phyloP scores from a whole-genome alignment of 2,329 filamentous ascomycete species.

The Diaporthe citrichinensis region DNA sequence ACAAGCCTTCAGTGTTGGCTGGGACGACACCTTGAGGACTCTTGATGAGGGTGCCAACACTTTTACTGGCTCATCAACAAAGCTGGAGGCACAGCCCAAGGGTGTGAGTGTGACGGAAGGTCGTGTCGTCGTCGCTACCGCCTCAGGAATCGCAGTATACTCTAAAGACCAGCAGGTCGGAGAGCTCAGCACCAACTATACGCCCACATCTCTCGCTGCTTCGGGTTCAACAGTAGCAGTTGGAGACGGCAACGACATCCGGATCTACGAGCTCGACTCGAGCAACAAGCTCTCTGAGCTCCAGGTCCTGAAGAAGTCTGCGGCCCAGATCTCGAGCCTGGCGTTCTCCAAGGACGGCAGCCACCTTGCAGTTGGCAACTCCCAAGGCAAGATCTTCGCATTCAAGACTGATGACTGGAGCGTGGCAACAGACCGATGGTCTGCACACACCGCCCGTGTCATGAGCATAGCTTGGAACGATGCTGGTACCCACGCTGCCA shows the following conservation, averaged over 20 bases:
- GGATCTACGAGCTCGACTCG: constrained; percentile 77
- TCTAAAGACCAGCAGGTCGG: constrained; percentile 73
- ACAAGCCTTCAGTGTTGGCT: constrained; percentile 87
- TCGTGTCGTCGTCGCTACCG: constrained; percentile 70
- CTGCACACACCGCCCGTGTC: constrained; percentile 71
- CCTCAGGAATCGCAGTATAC: constrained; percentile 67
- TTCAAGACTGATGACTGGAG: constrained; percentile 77
- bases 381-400: constrained; percentile 88
- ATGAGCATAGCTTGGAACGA: constrained; percentile 81
- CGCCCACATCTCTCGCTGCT: constrained; percentile 80
- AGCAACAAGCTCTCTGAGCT: constrained; percentile 67
- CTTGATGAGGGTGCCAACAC: constrained; percentile 82
- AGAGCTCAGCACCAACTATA: constrained; percentile 71
- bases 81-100: constrained; percentile 85
- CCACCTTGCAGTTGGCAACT: constrained; percentile 85
- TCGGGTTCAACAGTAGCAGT: constrained; percentile 78
- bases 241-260: constrained; percentile 78
- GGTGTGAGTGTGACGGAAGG: constrained; percentile 71
- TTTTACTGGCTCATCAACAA: constrained; percentile 78
- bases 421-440: constrained; percentile 82
- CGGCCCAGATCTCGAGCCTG: constrained; percentile 82
- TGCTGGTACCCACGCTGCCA: constrained; percentile 82
- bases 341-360: constrained; percentile 85
- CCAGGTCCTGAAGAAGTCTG: constrained; percentile 76
- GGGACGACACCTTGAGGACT: constrained; percentile 91